Conservation (phyloP, 1,284 basidiomycete species). For the Mrakiaceae sp. region DNA sequence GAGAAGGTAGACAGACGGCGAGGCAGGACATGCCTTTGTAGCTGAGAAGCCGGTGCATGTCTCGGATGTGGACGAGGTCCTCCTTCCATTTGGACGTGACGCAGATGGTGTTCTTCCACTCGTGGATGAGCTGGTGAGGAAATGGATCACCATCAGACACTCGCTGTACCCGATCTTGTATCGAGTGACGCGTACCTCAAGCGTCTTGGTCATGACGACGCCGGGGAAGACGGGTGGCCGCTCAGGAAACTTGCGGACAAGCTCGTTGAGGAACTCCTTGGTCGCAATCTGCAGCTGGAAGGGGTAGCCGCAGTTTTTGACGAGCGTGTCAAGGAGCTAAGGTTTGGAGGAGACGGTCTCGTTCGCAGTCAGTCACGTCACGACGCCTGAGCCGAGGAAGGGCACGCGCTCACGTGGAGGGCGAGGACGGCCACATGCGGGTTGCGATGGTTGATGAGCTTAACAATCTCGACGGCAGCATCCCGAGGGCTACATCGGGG, state of each 20-base stretch:
- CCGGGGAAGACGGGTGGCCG: conserved; percentile 89
- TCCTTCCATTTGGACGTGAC: conserved; percentile 84
- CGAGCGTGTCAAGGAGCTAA: conserved; percentile 78
- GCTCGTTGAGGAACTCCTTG: conserved; percentile 97
- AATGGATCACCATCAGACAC: no score
- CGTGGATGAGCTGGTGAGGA: conserved; percentile 48
- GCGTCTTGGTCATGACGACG: conserved; percentile 84
- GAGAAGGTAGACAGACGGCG: no score
- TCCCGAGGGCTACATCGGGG: conserved; percentile 59
- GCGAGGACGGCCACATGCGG: conserved; percentile 78
- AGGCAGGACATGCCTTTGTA: conserved; percentile 63
- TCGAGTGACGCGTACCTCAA: conserved; percentile 48
- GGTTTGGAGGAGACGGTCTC: conserved; percentile 18
- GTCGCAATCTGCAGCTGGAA: conserved; percentile 97
- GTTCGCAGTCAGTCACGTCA: no score
- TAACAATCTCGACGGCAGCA: conserved; percentile 70
- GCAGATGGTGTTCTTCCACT: conserved; percentile 94
- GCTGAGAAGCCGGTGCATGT: conserved; percentile 90
- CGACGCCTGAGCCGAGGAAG: neutral
- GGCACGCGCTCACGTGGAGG: conserved; percentile 27
- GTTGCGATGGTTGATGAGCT: conserved; percentile 76
- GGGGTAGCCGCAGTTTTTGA: conserved; percentile 90
- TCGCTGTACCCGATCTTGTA: no score
- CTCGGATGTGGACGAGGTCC: conserved; percentile 90
- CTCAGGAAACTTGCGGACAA: conserved; percentile 95